A percentile compares a stretch with the other conserved stretches of the same genome.
phyloP scores from a whole-genome alignment of 305 asterid species.

The Plantago coronopus region DNA sequence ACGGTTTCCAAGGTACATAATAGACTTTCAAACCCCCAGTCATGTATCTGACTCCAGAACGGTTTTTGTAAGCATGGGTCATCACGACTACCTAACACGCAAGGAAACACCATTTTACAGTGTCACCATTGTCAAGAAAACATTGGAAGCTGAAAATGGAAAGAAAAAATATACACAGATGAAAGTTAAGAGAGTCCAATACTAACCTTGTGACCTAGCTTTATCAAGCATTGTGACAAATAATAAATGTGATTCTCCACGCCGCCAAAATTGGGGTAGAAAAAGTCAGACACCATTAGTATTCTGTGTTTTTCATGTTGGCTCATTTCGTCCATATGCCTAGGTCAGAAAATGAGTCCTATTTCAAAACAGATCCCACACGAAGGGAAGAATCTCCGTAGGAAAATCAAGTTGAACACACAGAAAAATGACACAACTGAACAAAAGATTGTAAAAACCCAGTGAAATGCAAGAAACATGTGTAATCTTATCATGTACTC shows the following conservation, averaged over 20 bases:
- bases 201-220: slow-evolving; percentile 90
- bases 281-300: slow-evolving; percentile 92
- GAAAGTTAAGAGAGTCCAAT: neutral
- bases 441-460: too few relatives aligned
- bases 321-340: slow-evolving; percentile 40
- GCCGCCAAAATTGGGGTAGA: slow-evolving; percentile 96
- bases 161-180: neutral
- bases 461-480: too few relatives aligned
- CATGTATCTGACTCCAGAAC: slow-evolving; percentile 95
- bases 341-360: slow-evolving; percentile 16
- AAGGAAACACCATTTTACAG: slow-evolving; percentile 9
- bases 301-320: slow-evolving; percentile 52
- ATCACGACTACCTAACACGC: slow-evolving; percentile 68
- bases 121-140: slow-evolving; percentile 1
- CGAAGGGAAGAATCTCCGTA: too few relatives aligned
- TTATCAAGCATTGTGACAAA: slow-evolving; percentile 82
- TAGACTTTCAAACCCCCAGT: slow-evolving; percentile 68
- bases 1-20: slow-evolving; percentile 46
- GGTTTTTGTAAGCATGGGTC: slow-evolving; percentile 89
- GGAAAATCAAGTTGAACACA: too few relatives aligned
- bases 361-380: slow-evolving; percentile 2
- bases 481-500: too few relatives aligned
- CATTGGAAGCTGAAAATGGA: neutral
- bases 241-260: slow-evolving; percentile 95
- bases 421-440: too few relatives aligned